Base-by-base conservation (phyloP, 768 basidiomycete genomes). In the Lyophyllum shimeji region DNA sequence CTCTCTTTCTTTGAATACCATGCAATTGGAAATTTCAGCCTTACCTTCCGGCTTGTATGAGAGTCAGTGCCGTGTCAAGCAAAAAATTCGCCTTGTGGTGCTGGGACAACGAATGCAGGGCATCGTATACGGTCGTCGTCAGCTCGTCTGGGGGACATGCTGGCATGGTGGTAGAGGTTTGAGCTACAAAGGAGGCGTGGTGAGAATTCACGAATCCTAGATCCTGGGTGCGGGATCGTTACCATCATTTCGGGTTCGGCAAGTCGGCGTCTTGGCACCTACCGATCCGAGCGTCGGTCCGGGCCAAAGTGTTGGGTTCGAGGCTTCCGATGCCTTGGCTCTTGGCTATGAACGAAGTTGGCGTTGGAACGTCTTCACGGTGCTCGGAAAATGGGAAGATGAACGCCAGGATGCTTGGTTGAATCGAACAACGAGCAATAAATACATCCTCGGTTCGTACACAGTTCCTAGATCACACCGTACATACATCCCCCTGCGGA, bases 21-120 rank as follows among this genome's bases (percentile, higher is more conserved):
- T 29, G 29, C 29, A 29, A 20, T 39, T 51, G 20, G 44, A 31
- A 53, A 45, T 46, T 31, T 43, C 31, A 27, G 27, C 70, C 80
- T 64, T 64, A 82, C 81, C 74, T 74, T 60, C 82, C 82, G 52
- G 76, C 74, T 20, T 77, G 72, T 54, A 84, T 81, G 37, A 82
- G 68, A 15, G 75, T 65, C 27, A 83, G 64, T 1, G 80, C 70
- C 1, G 79, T 82, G 52, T 82, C 77, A 6, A 84, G 67, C 20
- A 84, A 67, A 61, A 83, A 75, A 51, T 74, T 74, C 23, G 81
- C 81, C 63, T 82, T 83, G 55, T 73, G 66, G 7, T 72, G 58
- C 20, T 69, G 67, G 1, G 76, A 74, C 8, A 83, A 64, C 29
- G 76, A 73, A 55, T 79, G 74, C n/a, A 81, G 68, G 2, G 80